Conservation (phyloP, 495 filamentous ascomycete species). For the Eremomyces bilateralis region DNA sequence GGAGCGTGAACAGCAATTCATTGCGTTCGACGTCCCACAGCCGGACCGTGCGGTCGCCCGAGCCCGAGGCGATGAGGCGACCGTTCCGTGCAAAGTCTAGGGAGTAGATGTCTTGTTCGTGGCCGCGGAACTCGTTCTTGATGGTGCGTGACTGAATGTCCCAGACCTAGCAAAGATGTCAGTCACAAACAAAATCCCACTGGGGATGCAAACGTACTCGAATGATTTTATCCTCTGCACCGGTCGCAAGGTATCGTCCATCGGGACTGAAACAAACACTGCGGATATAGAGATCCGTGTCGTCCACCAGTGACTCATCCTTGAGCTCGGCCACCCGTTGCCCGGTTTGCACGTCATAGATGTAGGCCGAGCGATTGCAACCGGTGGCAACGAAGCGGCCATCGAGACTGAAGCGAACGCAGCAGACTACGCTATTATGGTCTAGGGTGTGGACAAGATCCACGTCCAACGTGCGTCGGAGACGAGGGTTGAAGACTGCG, state of each 20-base stretch:
- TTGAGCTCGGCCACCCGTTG: slow-evolving; percentile 18
- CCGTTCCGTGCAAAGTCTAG: slow-evolving; percentile 22
- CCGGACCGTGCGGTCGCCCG: slow-evolving; percentile 21
- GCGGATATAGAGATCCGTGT: slow-evolving; percentile 23
- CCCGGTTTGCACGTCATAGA: slow-evolving; percentile 21
- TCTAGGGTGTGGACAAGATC: slow-evolving; percentile 20
- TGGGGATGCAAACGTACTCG: slow-evolving; percentile 12
- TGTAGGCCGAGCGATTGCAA: slow-evolving; percentile 22
- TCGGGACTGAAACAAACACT: slow-evolving; percentile 25
- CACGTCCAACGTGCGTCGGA: slow-evolving; percentile 19
- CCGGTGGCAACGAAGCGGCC: slow-evolving; percentile 22
- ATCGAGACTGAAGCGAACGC: slow-evolving; percentile 22
- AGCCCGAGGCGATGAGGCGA: slow-evolving; percentile 21
- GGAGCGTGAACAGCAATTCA: slow-evolving; percentile 14
- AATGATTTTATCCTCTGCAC: slow-evolving; percentile 24
- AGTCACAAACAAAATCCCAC: background rate
- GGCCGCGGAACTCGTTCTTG: slow-evolving; percentile 19
- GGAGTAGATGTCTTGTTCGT: slow-evolving; percentile 25
- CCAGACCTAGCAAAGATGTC: slow-evolving; percentile 17
- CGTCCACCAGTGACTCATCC: slow-evolving; percentile 14
- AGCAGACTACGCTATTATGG: slow-evolving; percentile 23
- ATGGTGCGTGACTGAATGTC: slow-evolving; percentile 18
- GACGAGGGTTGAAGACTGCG: slow-evolving; percentile 21
- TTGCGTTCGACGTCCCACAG: slow-evolving; percentile 20
- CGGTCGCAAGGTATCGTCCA: slow-evolving; percentile 21